Percentiles rank a stretch among this genome's conserved stretches.
Conservation (phyloP, 371 early-diverging fungal genomes). For the Syncephalastrum contaminatum region DNA sequence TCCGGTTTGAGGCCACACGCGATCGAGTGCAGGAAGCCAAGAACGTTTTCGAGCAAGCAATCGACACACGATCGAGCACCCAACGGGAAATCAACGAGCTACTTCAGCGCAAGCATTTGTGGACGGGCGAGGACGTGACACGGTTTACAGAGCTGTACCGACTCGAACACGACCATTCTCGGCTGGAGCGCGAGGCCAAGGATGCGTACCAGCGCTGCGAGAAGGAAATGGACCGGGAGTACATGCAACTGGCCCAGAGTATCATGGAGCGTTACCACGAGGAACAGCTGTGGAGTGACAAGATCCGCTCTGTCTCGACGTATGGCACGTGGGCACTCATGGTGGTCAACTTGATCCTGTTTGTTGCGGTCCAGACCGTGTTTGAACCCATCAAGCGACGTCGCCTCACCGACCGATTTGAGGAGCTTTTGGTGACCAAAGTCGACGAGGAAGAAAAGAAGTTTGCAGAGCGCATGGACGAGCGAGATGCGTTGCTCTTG, state of each 20-base stretch:
- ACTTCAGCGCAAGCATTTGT: slow-evolving; percentile 83
- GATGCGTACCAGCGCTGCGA: slow-evolving; percentile 60
- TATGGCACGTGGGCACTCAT: slow-evolving; percentile 85
- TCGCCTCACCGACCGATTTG: slow-evolving; percentile 71
- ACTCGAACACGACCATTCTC: slow-evolving; percentile 74
- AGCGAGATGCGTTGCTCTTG: slow-evolving; percentile 24
- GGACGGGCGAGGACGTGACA: slow-evolving; percentile 85
- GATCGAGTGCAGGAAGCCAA: slow-evolving; percentile 66
- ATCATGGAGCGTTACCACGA: slow-evolving; percentile 84
- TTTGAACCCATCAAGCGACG: slow-evolving; percentile 79
- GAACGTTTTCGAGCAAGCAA: slow-evolving; percentile 63
- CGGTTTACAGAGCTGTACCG: slow-evolving; percentile 87
- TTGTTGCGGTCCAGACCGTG: slow-evolving; percentile 72
- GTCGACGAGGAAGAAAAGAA: slow-evolving; percentile 45
- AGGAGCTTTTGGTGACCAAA: slow-evolving; percentile 53
- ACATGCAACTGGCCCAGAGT: slow-evolving; percentile 63
- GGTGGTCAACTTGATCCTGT: slow-evolving; percentile 68
- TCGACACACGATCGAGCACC: slow-evolving; percentile 68
- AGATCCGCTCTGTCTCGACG: slow-evolving; percentile 87
- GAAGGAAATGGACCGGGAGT: slow-evolving; percentile 68
- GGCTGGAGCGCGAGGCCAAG: slow-evolving; percentile 62
- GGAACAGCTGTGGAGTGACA: slow-evolving; percentile 97
- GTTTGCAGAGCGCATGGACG: slow-evolving; percentile 25
- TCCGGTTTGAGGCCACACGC: slow-evolving; percentile 53
- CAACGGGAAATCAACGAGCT: slow-evolving; percentile 89